Evolutionary conservation across 1,284 basidiomycete species (phyloP).

Genomic region (Ustilago nuda): DNA sequence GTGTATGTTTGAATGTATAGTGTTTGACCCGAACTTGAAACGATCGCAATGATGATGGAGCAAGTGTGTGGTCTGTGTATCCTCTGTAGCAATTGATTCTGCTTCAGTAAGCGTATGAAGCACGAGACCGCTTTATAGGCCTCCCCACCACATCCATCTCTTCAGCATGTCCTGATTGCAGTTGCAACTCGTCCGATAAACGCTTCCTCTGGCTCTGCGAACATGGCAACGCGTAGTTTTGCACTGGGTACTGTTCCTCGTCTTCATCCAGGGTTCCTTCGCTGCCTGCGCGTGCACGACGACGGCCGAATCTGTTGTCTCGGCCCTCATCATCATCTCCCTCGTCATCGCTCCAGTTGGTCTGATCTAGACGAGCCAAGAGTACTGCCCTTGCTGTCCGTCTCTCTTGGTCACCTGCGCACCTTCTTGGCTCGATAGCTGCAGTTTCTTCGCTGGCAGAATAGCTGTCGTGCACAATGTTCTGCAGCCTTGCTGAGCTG

Average conservation of each 20-base stretch:
- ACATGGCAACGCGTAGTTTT: neutral
- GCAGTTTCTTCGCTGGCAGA: neutral
- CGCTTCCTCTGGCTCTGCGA: conserved; percentile 31
- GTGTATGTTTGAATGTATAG: neutral
- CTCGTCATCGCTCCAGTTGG: conserved; percentile 55
- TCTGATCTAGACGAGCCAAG: conserved; percentile 46
- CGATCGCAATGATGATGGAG: neutral
- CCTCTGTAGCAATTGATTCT: neutral
- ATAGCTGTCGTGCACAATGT: conserved; percentile 6
- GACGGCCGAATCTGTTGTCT: neutral
- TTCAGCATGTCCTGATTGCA: conserved; percentile 27
- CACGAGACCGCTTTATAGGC: conserved; percentile 36
- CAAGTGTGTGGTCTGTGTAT: neutral
- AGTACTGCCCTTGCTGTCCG: conserved; percentile 31
- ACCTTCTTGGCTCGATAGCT: neutral
- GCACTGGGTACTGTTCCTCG: conserved; percentile 8
- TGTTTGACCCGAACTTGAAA: neutral
- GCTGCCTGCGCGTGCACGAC: conserved; percentile 13
- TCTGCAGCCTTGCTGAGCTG: conserved; percentile 24
- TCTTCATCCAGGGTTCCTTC: conserved; percentile 13
- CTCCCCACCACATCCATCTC: conserved; percentile 27
- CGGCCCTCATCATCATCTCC: conserved; percentile 26
- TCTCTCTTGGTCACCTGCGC: conserved; percentile 1
- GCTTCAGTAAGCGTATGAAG: conserved; percentile 35
- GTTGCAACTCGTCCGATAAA: conserved; percentile 25